Evolutionary conservation across 805 yeast species (phyloP).

Genomic region (Komagataella phaffii): DNA sequence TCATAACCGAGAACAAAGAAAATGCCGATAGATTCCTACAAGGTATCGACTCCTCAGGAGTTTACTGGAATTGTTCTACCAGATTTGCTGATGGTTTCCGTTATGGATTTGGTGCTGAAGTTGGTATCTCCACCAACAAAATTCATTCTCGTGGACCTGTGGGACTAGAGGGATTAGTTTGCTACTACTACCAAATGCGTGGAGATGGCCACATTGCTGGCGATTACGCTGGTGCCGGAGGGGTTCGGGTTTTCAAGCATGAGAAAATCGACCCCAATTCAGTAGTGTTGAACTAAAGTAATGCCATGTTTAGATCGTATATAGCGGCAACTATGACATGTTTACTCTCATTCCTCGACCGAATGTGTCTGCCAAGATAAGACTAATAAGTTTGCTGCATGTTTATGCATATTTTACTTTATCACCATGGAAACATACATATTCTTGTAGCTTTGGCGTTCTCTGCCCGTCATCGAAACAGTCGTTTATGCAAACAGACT

Average conservation of each 20-base stretch:
- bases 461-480: neutral
- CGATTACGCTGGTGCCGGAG: conserved; percentile 91
- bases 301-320: neutral
- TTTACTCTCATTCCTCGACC: neutral
- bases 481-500: too few relatives aligned
- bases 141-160: conserved; percentile 99
- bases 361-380: neutral
- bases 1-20: conserved; percentile 62
- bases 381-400: neutral
- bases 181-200: conserved; percentile 85
- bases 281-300: conserved; percentile 9
- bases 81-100: conserved; percentile 98
- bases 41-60: conserved; percentile 91
- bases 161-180: conserved; percentile 92
- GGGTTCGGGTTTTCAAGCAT: conserved; percentile 65
- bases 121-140: conserved; percentile 93
- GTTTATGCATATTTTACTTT: neutral
- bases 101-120: conserved; percentile 98
- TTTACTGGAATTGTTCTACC: conserved; percentile 95
- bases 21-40: conserved; percentile 67
- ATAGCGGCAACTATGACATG: neutral
- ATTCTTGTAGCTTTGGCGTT: neutral
- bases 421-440: neutral
- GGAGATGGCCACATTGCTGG: conserved; percentile 91
- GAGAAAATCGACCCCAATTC: conserved; percentile 34